A percentile compares a stretch with the other conserved stretches of the same genome.
Evolutionary conservation across 768 basidiomycete species (phyloP).

Genomic region (Tylopilus balloui): DNA sequence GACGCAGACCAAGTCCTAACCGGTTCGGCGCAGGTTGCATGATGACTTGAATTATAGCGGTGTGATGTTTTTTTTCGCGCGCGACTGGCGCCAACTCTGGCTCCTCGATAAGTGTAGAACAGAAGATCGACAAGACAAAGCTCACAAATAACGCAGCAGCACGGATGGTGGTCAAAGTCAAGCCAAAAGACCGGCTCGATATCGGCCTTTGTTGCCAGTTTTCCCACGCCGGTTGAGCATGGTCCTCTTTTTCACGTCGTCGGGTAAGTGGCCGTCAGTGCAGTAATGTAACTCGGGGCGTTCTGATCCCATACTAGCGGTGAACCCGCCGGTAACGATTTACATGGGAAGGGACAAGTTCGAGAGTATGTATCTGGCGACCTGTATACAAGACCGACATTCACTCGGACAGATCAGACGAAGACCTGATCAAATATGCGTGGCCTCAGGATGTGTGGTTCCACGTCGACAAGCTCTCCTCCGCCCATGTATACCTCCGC

Average conservation of each 20-base stretch:
- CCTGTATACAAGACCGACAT: background rate
- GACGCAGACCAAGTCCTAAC: slow-evolving; percentile 84
- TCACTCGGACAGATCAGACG: slow-evolving; percentile 55
- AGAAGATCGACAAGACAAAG: background rate
- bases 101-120: background rate
- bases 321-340: slow-evolving; percentile 60
- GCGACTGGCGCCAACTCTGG: background rate
- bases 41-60: slow-evolving; percentile 3
- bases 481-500: slow-evolving; percentile 95
- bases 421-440: slow-evolving; percentile 90
- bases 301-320: slow-evolving; percentile 35
- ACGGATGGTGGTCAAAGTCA: slow-evolving; percentile 3
- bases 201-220: background rate
- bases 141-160: slow-evolving; percentile 4
- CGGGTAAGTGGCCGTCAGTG: slow-evolving; percentile 27
- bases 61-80: background rate
- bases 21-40: slow-evolving; percentile 74
- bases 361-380: slow-evolving; percentile 59
- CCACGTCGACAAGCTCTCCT: slow-evolving; percentile 97
- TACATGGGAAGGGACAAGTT: slow-evolving; percentile 99
- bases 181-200: background rate
- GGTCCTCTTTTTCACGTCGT: slow-evolving; percentile 64
- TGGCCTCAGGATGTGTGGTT: slow-evolving; percentile 91
- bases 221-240: slow-evolving; percentile 29
- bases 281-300: fast-evolving